Percentiles rank a stretch among this genome's conserved stretches.
phyloP scores from a whole-genome alignment of 2,329 filamentous ascomycete genomes.

The Cladophialophora chaetospira region DNA sequence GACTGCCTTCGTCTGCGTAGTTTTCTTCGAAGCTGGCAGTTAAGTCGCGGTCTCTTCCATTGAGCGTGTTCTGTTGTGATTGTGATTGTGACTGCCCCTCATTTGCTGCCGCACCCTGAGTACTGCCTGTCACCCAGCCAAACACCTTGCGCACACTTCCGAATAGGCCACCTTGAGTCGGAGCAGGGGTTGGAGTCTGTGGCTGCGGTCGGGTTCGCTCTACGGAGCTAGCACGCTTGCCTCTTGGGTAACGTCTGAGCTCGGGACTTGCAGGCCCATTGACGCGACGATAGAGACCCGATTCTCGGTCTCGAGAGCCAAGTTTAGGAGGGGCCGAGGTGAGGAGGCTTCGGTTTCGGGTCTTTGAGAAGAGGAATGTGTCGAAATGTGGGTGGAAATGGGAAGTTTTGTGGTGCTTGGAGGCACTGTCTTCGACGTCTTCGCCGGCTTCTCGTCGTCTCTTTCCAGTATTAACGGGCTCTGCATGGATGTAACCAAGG shows the following conservation, averaged over 20 bases:
- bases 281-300: slow-evolving; percentile 15
- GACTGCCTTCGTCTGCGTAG: slow-evolving; percentile 8
- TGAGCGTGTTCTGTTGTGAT: slow-evolving; percentile 10
- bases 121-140: slow-evolving; percentile 15
- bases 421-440: slow-evolving; percentile 3
- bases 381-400: slow-evolving; percentile 19
- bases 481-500: slow-evolving; percentile 13
- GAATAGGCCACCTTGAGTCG: slow-evolving; percentile 14
- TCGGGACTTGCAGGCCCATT: slow-evolving; percentile 16
- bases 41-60: not conserved
- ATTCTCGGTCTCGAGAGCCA: slow-evolving; percentile 16
- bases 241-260: not conserved
- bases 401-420: slow-evolving; percentile 21
- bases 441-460: slow-evolving; percentile 22
- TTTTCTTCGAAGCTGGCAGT: not conserved
- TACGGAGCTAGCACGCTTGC: not conserved
- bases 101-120: not conserved
- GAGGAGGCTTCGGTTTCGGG: slow-evolving; percentile 25
- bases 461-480: slow-evolving; percentile 17
- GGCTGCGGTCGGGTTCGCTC: slow-evolving; percentile 9
- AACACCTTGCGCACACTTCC: slow-evolving; percentile 29
- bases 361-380: slow-evolving; percentile 24
- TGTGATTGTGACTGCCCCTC: slow-evolving; percentile 5
- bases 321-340: slow-evolving; percentile 22
- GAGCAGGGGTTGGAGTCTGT: slow-evolving; percentile 12